Conservation (phyloP, 2,329 filamentous ascomycete species). For the Colletotrichum sansevieriae region DNA sequence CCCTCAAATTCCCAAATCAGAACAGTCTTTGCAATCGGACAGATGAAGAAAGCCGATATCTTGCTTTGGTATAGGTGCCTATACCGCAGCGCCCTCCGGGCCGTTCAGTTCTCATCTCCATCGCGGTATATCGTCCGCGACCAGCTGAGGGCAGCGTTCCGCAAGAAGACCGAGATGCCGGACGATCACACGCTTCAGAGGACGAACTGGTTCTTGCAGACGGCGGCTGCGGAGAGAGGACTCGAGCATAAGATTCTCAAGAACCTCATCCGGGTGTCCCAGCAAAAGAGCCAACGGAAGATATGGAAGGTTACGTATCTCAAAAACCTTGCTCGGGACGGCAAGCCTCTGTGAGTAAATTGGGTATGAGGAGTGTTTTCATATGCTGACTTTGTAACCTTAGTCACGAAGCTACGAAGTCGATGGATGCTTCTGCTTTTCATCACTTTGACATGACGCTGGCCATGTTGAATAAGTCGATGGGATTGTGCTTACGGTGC, state of each 20-base stretch:
- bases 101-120: slow-evolving; percentile 79
- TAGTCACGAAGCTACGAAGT: slow-evolving; percentile 24
- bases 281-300: slow-evolving; percentile 50
- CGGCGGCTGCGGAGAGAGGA: slow-evolving; percentile 72
- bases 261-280: slow-evolving; percentile 68
- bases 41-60: slow-evolving; percentile 55
- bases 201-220: slow-evolving; percentile 78
- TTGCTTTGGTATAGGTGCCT: slow-evolving; percentile 78
- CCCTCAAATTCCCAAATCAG: slow-evolving; percentile 39
- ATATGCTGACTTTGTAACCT: slow-evolving; percentile 10
- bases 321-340: slow-evolving; percentile 13
- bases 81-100: slow-evolving; percentile 75
- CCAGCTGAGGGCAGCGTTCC: slow-evolving; percentile 71
- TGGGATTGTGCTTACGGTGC: slow-evolving; percentile 74
- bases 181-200: slow-evolving; percentile 68
- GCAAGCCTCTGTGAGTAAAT: slow-evolving; percentile 42
- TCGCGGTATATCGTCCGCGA: slow-evolving; percentile 73
- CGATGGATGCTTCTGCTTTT: slow-evolving; percentile 55
- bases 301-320: slow-evolving; percentile 45
- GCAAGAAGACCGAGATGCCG: slow-evolving; percentile 58
- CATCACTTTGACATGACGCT: slow-evolving; percentile 78
- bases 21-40: slow-evolving; percentile 43
- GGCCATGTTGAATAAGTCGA: slow-evolving; percentile 79
- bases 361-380: background rate
- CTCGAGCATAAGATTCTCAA: slow-evolving; percentile 80